phyloP scores from a whole-genome alignment of 2,329 filamentous ascomycete genomes.

The Camillea tinctor region DNA sequence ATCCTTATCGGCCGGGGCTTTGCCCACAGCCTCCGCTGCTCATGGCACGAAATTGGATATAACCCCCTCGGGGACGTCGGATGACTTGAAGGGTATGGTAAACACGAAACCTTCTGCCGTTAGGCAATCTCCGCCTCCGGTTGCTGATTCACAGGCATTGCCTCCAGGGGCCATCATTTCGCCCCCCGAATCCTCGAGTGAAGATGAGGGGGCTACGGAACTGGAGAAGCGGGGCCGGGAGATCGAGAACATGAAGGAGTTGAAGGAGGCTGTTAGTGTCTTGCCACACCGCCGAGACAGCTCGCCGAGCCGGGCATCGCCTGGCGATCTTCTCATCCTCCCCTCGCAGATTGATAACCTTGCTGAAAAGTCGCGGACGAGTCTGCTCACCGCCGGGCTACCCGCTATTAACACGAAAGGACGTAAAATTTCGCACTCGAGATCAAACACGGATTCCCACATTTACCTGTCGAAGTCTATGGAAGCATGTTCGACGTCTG shows the following conservation, averaged over 20 bases:
- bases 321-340: constrained; percentile 36
- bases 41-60: constrained; percentile 38
- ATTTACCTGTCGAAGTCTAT: constrained; percentile 45
- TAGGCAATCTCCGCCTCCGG: constrained; percentile 79
- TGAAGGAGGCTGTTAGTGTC: constrained; percentile 79
- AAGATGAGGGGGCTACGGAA: constrained; percentile 67
- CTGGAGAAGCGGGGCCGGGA: constrained; percentile 43
- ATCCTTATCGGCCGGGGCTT: constrained; percentile 48
- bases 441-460: constrained; percentile 56
- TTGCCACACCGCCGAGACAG: constrained; percentile 66
- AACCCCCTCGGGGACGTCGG: constrained; percentile 50
- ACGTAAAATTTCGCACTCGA: constrained; percentile 48
- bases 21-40: constrained; percentile 18
- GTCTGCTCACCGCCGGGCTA: constrained; percentile 47
- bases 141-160: constrained; percentile 70
- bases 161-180: constrained; percentile 85
- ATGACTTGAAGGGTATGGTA: constrained; percentile 47
- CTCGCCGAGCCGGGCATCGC: constrained; percentile 49
- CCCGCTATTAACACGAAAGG: constrained; percentile 40
- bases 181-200: constrained; percentile 85
- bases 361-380: constrained; percentile 42
- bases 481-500: constrained; percentile 53
- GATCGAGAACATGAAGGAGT: constrained; percentile 58
- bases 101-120: constrained; percentile 52
- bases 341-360: constrained; percentile 35